phyloP scores from a whole-genome alignment of 768 basidiomycete genomes.

The Phaeotremella fagi region DNA sequence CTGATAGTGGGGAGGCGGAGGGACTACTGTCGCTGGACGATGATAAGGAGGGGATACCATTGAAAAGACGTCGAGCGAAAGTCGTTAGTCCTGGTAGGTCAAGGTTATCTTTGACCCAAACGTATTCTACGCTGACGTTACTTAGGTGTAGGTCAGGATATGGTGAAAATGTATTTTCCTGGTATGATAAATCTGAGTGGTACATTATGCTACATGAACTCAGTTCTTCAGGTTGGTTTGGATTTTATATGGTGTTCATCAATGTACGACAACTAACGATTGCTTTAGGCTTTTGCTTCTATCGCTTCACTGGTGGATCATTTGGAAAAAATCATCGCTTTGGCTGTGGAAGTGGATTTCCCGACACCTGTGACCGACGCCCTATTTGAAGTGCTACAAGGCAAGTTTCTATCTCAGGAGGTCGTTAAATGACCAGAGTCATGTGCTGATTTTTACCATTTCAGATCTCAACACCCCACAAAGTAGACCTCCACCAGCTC shows the following conservation, averaged over 20 bases:
- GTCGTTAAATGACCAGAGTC: conserved; percentile 3
- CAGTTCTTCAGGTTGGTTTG: conserved; percentile 78
- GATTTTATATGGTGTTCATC: no score
- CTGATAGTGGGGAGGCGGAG: no score
- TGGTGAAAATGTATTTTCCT: conserved; percentile 59
- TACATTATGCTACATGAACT: conserved; percentile 97
- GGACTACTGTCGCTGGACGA: no score
- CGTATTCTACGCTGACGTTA: no score
- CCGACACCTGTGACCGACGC: conserved; percentile 82
- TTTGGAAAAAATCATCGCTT: conserved; percentile 67
- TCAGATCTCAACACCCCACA: conserved; percentile 48
- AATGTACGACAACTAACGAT: not conserved
- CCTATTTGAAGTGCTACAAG: conserved; percentile 63
- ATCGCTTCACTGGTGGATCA: conserved; percentile 74
- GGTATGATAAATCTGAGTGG: conserved; percentile 94
- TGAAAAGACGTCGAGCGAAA: no score
- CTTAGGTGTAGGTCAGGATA: no score
- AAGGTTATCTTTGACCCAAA: no score
- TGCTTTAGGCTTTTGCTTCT: conserved; percentile 76
- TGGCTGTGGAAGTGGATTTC: conserved; percentile 73
- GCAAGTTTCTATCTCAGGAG: conserved; percentile 49
- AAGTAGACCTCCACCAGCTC: conserved; percentile 53
- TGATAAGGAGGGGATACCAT: no score
- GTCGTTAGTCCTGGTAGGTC: no score
- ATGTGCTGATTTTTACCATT: not conserved